Evolutionary conservation across 305 asterid genomes (phyloP), one percentile per base, ranked within the genome.

Genomic region (Fraxinus greggii): DNA sequence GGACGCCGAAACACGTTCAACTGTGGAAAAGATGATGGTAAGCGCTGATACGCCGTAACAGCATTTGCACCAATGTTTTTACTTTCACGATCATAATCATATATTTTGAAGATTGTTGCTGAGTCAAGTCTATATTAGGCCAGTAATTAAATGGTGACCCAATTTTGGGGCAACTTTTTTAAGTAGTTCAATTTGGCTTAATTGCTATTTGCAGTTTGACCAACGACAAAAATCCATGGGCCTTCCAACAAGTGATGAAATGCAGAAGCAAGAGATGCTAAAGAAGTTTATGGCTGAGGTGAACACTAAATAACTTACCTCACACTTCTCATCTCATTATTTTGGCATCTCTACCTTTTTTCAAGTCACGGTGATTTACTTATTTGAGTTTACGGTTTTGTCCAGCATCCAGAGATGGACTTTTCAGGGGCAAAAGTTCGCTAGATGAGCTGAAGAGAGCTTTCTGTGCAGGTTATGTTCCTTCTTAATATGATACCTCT

Each of bases 371-470:
- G 0, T 54, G 8, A n/a, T 69, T 75, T 72, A 48, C 51, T 40
- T 40, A 83, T 73, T 5, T 6, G 54, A 36, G 26, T 33, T 59
- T 48, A 54, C 36, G 28, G 8, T 29, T 13, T 12, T 42, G 10
- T 89, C 87, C 92, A 92, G 93, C 93, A 91, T 79, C 93, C 93
- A 0, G 91, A 91, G 72, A 91, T 90, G 97, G 95, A 92, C 86
- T 90, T 91, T 67, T 89, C 94, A 1, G 80, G 80, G 76, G 94
- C 97, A 0, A 91, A 92, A 86, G 76, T 90, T 61, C 35, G 45
- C 77, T 86, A 79, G 0, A 33, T 26, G 70, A 51, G 8, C 19
- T 77, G 26, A 70, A 29, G 5, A 78, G 13, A 54, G 63, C 26
- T 13, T 56, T 31, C 15, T 15, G n/a, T 31, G 12, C 31, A 21